Conservation (phyloP, 2,329 filamentous ascomycete genomes). For the Ceratocystis ficicola region DNA sequence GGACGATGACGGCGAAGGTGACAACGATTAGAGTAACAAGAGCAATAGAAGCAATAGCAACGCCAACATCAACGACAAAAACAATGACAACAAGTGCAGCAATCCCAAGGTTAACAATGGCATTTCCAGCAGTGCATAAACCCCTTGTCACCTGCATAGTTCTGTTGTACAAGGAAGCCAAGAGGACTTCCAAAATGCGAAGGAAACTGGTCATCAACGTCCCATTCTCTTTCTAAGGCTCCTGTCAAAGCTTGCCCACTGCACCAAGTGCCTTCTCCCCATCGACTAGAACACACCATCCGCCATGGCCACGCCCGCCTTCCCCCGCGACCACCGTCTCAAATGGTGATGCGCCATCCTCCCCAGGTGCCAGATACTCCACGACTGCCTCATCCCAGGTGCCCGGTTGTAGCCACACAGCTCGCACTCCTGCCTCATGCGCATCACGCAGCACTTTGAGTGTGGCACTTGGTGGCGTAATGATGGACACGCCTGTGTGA, state of each 20-base stretch:
- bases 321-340: constrained; percentile 55
- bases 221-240: too few relatives aligned
- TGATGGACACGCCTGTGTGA: constrained; percentile 67
- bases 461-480: constrained; percentile 74
- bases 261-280: constrained; percentile 53
- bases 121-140: too few relatives aligned
- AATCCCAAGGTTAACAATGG: too few relatives aligned
- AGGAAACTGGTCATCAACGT: too few relatives aligned
- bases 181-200: too few relatives aligned
- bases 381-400: constrained; percentile 69
- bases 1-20: too few relatives aligned
- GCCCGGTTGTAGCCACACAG: constrained; percentile 85
- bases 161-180: too few relatives aligned
- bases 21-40: too few relatives aligned
- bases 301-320: constrained; percentile 54
- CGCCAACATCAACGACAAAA: too few relatives aligned
- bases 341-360: constrained; percentile 37
- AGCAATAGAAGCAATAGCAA: too few relatives aligned
- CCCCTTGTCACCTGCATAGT: too few relatives aligned
- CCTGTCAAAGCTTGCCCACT: constrained; percentile 39
- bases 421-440: constrained; percentile 55
- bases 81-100: too few relatives aligned
- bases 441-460: constrained; percentile 65
- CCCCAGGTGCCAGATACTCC: constrained; percentile 49
- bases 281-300: constrained; percentile 82